A percentile compares a stretch with the other conserved stretches of the same genome.
phyloP scores from a whole-genome alignment of 2,329 filamentous ascomycete species.

The Cladophialophora carrionii region DNA sequence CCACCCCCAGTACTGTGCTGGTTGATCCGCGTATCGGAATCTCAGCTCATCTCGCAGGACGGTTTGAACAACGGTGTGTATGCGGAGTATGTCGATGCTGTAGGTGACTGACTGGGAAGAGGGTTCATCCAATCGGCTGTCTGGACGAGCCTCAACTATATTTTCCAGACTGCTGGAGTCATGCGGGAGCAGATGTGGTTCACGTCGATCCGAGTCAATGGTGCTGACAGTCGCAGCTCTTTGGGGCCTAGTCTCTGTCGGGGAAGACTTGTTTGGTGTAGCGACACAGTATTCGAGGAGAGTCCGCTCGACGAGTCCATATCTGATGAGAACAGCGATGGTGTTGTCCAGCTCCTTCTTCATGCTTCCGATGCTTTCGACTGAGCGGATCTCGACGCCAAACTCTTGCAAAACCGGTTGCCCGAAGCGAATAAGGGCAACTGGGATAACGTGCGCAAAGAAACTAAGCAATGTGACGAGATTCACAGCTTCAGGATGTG shows the following conservation, averaged over 20 bases:
- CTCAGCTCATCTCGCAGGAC: conserved; percentile 54
- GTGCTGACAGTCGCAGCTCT: conserved; percentile 11
- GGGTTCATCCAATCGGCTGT: conserved; percentile 24
- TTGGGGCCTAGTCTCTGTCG: conserved; percentile 18
- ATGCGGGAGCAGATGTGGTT: conserved; percentile 6
- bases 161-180: conserved; percentile 27
- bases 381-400: conserved; percentile 47
- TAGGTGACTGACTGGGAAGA: conserved; percentile 31
- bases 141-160: conserved; percentile 19
- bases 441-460: conserved; percentile 66
- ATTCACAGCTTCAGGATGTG: conserved; percentile 61
- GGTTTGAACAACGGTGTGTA: conserved; percentile 54
- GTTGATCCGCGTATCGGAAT: conserved; percentile 29
- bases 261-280: conserved; percentile 23
- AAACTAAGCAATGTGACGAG: conserved; percentile 68
- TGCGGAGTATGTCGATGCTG: conserved; percentile 51
- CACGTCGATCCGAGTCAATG: conserved; percentile 1
- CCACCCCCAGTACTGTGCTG: conserved; percentile 49
- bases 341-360: conserved; percentile 51
- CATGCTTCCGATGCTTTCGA: conserved; percentile 41
- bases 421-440: conserved; percentile 66
- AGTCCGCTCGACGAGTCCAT: conserved; percentile 51
- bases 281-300: conserved; percentile 42
- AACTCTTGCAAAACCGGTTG: conserved; percentile 42
- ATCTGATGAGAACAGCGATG: conserved; percentile 50